Evolutionary conservation across 2,329 filamentous ascomycete genomes (phyloP), one percentile per base, ranked within the genome.

Genomic region (Sarocladium kiliense): DNA sequence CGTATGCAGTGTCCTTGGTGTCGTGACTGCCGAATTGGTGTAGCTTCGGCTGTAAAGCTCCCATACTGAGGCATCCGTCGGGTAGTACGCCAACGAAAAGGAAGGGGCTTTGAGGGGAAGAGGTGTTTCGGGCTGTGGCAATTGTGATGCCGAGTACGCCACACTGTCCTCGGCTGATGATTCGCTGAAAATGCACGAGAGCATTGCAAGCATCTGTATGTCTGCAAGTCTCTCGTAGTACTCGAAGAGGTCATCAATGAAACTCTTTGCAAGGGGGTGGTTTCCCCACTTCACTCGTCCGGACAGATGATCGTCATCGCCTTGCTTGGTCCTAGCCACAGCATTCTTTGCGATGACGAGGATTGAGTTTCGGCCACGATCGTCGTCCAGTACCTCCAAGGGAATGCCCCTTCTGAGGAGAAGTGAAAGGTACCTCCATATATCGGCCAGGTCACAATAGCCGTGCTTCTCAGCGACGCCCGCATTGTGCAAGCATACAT

Each of bases 401-500:
- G 88, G 88, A 26, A 92, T 85, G 44, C 90, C 84, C 61, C 89
- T 88, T 60, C 85, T 84, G 45, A 97, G 74, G 5, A 97, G 77
- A 56, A 97, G 75, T 18, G 84, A 86, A 55, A 91, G 77, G 60
- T 97, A 87, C 50, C 82, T 83, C 94, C 94, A 99, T 6, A 96
- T 82, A 61, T 91, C 84, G 25, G 88, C 86, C 27, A 95, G 71
- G 59, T 96, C 89, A 14, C 77, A 68, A 59, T 84, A 81, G 3
- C 87, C 89, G 61, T 87, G 79, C 59, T 83, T 85, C 61, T 84
- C 79, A 9, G 93, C 92, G 45, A 95, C 84, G 1, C 74, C 72
- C 9, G 91, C 89, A 68, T 99, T 99, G 63, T 95, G 87, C 44
- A 82, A 77, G 69, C 93, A 97, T 3, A 96, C 84, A 36, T 87